phyloP scores from a whole-genome alignment of 352 stramenopile species.

The Labyrinthula sp. region DNA sequence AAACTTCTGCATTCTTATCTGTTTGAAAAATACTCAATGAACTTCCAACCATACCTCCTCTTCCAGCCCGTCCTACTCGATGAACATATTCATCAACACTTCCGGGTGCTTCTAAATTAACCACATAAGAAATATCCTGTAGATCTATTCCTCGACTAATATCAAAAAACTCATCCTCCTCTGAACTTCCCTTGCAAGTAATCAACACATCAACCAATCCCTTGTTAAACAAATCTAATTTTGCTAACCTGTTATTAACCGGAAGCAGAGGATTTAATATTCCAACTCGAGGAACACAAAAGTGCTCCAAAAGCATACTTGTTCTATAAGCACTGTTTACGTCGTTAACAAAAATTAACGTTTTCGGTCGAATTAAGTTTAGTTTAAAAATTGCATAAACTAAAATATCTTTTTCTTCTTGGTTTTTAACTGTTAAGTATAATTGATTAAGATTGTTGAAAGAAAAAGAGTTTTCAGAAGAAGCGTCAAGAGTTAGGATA shows the following conservation, averaged over 20 bases:
- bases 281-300: slow-evolving; percentile 85
- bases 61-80: slow-evolving; percentile 85
- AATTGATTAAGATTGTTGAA: slow-evolving; percentile 26
- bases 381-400: slow-evolving; percentile 95
- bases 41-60: slow-evolving; percentile 78
- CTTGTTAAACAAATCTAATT: slow-evolving; percentile 73
- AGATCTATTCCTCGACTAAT: slow-evolving; percentile 94
- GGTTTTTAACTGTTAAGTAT: slow-evolving; percentile 6
- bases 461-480: slow-evolving; percentile 5
- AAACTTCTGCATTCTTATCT: slow-evolving; percentile 49
- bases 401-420: slow-evolving; percentile 81
- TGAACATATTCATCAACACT: slow-evolving; percentile 86
- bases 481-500: slow-evolving; percentile 24
- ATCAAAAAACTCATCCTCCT: slow-evolving; percentile 69
- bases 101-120: slow-evolving; percentile 94
- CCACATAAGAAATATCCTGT: slow-evolving; percentile 84
- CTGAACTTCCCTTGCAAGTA: slow-evolving; percentile 40
- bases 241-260: slow-evolving; percentile 85
- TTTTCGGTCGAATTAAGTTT: slow-evolving; percentile 80
- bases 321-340: slow-evolving; percentile 78
- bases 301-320: slow-evolving; percentile 97
- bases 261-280: slow-evolving; percentile 96
- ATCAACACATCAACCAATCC: slow-evolving; percentile 97
- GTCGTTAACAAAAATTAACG: slow-evolving; percentile 95
- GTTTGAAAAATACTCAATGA: slow-evolving; percentile 76